phyloP scores from a whole-genome alignment of 2,329 filamentous ascomycete genomes.

The Pseudogymnoascus sp. region DNA sequence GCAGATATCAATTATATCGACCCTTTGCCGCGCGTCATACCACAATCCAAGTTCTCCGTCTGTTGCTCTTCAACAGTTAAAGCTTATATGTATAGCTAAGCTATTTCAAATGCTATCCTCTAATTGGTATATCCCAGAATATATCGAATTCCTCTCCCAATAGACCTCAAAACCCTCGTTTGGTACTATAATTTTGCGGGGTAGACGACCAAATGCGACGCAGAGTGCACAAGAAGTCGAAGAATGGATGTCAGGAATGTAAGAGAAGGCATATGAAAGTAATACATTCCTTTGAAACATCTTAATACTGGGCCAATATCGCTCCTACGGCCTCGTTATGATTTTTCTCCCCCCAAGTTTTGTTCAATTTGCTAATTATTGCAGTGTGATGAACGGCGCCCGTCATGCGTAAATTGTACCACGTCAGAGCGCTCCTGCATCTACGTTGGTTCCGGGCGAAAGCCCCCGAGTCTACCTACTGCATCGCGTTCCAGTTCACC shows the following conservation, averaged over 20 bases:
- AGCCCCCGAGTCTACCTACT: neutral
- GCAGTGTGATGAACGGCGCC: conserved; percentile 30
- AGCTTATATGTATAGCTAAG: neutral
- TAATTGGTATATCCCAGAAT: neutral
- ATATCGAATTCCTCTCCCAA: neutral
- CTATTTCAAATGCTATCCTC: neutral
- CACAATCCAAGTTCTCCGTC: neutral
- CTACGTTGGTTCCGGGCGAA: conserved; percentile 10
- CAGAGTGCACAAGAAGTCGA: conserved; percentile 32
- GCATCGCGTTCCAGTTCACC: neutral
- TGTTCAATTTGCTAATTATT: neutral
- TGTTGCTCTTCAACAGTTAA: neutral
- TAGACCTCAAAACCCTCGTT: neutral
- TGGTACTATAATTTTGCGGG: neutral
- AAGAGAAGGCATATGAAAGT: conserved; percentile 34
- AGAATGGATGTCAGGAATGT: conserved; percentile 31
- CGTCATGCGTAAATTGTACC: conserved; percentile 29
- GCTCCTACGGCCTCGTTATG: conserved; percentile 5
- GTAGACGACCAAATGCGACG: conserved; percentile 16
- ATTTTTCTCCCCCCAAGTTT: neutral
- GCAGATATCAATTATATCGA: conserved; percentile 2
- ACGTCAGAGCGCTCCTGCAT: conserved; percentile 19
- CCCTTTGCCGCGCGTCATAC: conserved; percentile 2
- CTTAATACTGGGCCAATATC: neutral
- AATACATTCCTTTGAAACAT: neutral